These are phyloP conservation scores for Fraxinus greggii DNA, from an alignment of 305 asterid genomes.

Conservation along the genomic window DNA sequence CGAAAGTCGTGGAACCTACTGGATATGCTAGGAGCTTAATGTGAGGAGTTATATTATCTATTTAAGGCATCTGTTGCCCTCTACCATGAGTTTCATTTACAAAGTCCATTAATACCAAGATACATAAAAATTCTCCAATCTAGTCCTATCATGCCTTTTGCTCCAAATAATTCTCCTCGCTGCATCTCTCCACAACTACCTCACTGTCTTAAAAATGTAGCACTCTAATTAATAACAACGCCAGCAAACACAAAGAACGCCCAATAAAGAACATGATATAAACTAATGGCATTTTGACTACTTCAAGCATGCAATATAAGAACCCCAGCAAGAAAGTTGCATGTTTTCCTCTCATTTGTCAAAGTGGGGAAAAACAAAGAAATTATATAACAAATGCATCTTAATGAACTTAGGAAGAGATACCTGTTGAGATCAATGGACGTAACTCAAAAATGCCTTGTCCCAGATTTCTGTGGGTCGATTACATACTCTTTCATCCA, in stretches of 20 bases:
- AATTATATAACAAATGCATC: not conserved
- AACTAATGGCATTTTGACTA: not conserved
- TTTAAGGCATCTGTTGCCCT: not conserved
- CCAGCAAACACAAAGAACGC: not conserved
- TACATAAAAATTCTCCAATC: not conserved
- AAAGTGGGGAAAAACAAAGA: not conserved
- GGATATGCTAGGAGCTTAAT: not conserved
- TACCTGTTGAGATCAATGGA: not conserved
- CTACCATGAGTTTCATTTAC: not conserved
- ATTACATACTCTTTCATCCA: not conserved
- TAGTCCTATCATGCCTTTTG: not conserved
- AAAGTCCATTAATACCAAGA: not conserved
- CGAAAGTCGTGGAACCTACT: not conserved
- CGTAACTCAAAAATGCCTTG: not conserved
- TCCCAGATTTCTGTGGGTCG: not conserved
- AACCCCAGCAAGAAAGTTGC: not conserved
- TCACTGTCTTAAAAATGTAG: not conserved
- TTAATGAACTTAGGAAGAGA: not conserved
- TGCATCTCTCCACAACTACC: not conserved
- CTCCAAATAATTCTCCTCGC: not conserved
- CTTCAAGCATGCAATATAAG: not conserved
- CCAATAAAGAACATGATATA: not conserved
- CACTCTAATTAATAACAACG: not conserved
- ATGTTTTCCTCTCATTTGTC: not conserved
- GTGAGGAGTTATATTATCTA: not conserved